Evolutionary conservation across 306 rosid species (phyloP).

Genomic region (Astragalus glycyphyllos): DNA sequence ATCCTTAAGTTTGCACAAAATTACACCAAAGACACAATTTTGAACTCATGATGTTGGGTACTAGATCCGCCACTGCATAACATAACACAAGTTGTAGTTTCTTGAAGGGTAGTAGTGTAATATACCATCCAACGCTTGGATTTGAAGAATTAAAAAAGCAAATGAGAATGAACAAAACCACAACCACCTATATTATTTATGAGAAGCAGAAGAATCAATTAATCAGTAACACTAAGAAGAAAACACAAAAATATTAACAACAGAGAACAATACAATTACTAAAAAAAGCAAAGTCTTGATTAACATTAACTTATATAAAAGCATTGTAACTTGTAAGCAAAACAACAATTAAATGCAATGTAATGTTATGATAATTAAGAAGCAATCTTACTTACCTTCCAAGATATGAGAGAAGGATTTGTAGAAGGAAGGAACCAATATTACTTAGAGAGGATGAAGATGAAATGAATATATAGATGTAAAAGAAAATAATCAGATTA

Average conservation of each 20-base stretch:
- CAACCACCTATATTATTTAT: not conserved
- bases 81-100: too few species aligned
- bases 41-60: too few species aligned
- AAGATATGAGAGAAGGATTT: too few species aligned
- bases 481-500: constrained; percentile 20
- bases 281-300: constrained; percentile 1
- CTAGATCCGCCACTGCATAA: too few species aligned
- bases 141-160: not conserved
- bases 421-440: too few species aligned
- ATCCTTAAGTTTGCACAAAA: too few species aligned
- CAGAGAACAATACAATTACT: constrained; percentile 12
- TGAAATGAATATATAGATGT: constrained; percentile 28
- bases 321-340: too few species aligned
- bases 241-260: not conserved
- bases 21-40: too few species aligned
- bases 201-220: constrained; percentile 9
- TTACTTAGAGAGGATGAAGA: constrained; percentile 26
- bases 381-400: too few species aligned
- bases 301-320: too few species aligned
- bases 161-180: not conserved
- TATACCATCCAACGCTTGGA: not conserved
- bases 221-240: constrained; percentile 10
- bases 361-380: too few species aligned
- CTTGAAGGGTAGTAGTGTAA: not conserved
- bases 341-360: too few species aligned